Base-by-base conservation (phyloP, 2,329 filamentous ascomycete genomes). In the Hypocrella siamensis region DNA sequence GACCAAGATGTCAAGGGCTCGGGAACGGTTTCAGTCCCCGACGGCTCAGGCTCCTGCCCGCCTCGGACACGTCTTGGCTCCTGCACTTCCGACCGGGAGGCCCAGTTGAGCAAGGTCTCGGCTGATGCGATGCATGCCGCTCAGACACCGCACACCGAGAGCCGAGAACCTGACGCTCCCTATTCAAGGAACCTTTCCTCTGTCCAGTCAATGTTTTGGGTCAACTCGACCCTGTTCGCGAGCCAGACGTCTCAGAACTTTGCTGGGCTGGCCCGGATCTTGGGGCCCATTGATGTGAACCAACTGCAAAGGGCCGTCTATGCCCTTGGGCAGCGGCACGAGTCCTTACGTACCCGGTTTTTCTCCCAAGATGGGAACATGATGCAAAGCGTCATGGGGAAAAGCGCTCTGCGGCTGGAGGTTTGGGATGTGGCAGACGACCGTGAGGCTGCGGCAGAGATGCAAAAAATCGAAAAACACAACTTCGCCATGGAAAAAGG, bases 201-300 rank as follows among this genome's bases (percentile, higher is more conserved):
- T 26, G 7, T 26, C n/a, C 11, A 26, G 6, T 7, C 25, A 11
- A 26, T 14, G 7, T 57, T 63, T 37, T 65, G 56, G 56, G 57
- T 60, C 35, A 67, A 67, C 38, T 45, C 55, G 19, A 49, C 55
- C 1, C 38, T 48, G 2, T 14, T n/a, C n/a, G 15, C 25, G n/a
- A 41, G 45, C 2, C 26, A 64, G 3, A 41, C 26, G 0, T 60
- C 61, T 0, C 32, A 26, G n/a, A n/a, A n/a, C n/a, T n/a, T n/a
- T n/a, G n/a, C n/a, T n/a, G n/a, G n/a, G n/a, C n/a, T n/a, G n/a
- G n/a, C n/a, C n/a, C n/a, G n/a, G n/a, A 29, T 3, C 24, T 65
- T 0, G 32, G 38, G 2, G 22, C 56, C 12, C 35, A 37, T 6
- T 33, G 44, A 2, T 14, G 25, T 26, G 10, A 11, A 7, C n/a